Evolutionary conservation across 2,329 filamentous ascomycete genomes (phyloP).

Genomic region (Fusarium zealandicum): DNA sequence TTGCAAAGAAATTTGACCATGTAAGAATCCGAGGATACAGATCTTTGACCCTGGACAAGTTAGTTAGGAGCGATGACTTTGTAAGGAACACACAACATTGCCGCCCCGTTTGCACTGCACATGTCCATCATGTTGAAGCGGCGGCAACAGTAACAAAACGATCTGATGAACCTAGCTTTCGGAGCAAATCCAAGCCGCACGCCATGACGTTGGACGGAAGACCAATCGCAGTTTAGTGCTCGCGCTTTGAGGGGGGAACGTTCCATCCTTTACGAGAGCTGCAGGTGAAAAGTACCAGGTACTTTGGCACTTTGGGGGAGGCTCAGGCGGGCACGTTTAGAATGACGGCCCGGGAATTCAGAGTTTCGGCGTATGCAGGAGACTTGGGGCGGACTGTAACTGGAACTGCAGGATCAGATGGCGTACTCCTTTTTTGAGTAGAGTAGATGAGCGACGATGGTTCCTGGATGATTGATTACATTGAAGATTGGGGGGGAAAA

Average conservation of each 20-base stretch:
- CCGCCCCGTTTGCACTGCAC: too few species aligned
- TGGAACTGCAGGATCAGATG: neutral
- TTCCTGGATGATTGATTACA: neutral
- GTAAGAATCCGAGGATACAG: too few species aligned
- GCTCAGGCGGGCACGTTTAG: neutral
- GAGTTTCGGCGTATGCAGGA: constrained; percentile 9
- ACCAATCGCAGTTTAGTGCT: constrained; percentile 21
- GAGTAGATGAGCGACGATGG: neutral
- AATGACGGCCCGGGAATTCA: neutral
- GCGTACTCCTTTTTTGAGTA: neutral
- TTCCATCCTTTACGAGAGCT: constrained; percentile 31
- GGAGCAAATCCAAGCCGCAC: constrained; percentile 32
- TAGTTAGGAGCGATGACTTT: too few species aligned
- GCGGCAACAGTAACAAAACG: neutral
- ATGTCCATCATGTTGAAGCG: neutral
- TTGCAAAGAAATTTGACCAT: too few species aligned
- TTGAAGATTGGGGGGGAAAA: neutral
- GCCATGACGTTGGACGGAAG: constrained; percentile 29
- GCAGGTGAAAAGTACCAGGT: constrained; percentile 27
- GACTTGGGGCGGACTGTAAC: neutral
- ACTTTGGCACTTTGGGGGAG: neutral
- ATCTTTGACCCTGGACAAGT: too few species aligned
- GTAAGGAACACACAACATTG: too few species aligned
- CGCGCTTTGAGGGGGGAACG: constrained; percentile 9
- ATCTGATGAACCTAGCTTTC: too few species aligned